A percentile compares a stretch with the other conserved stretches of the same genome.
These are phyloP conservation scores for Sphagnum tenellum DNA, from an alignment of 225 moss, liverwort and hornwort species.

Conservation along the genomic window DNA sequence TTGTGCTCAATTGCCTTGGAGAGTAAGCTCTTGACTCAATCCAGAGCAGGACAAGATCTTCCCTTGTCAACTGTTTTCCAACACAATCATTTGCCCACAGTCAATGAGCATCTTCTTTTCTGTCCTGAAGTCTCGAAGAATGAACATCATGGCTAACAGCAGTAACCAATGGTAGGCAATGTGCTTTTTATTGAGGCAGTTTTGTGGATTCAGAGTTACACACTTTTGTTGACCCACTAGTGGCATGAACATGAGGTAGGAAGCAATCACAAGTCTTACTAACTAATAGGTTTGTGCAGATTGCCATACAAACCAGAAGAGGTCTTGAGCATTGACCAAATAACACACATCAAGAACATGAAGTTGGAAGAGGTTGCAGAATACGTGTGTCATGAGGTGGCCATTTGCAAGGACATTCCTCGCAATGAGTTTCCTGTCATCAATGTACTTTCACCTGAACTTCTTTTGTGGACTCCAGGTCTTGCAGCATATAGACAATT, in stretches of 20 bases:
- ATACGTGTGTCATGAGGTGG: conserved; percentile 34
- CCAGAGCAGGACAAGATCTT: neutral
- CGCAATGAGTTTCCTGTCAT: conserved; percentile 28
- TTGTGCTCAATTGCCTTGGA: conserved; percentile 34
- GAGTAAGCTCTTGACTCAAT: conserved; percentile 18
- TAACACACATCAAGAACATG: conserved; percentile 29
- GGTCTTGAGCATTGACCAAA: conserved; percentile 31
- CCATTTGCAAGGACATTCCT: conserved; percentile 23
- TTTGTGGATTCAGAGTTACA: too few species aligned
- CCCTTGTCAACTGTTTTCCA: too few species aligned
- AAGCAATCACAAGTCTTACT: neutral
- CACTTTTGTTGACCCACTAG: too few species aligned
- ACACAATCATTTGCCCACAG: too few species aligned
- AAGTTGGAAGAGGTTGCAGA: conserved; percentile 34
- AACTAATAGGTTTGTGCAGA: conserved; percentile 9
- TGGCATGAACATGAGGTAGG: too few species aligned
- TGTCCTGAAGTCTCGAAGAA: too few species aligned
- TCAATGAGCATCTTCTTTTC: too few species aligned
- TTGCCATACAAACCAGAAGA: conserved; percentile 25
- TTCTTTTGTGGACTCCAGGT: neutral
- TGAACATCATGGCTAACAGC: too few species aligned
- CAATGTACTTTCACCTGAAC: conserved; percentile 19
- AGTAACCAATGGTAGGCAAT: too few species aligned
- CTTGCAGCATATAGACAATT: too few species aligned
- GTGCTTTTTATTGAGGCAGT: too few species aligned